Conservation (phyloP, 192 early-diverging fungal species). For the Coemansia sp. region DNA sequence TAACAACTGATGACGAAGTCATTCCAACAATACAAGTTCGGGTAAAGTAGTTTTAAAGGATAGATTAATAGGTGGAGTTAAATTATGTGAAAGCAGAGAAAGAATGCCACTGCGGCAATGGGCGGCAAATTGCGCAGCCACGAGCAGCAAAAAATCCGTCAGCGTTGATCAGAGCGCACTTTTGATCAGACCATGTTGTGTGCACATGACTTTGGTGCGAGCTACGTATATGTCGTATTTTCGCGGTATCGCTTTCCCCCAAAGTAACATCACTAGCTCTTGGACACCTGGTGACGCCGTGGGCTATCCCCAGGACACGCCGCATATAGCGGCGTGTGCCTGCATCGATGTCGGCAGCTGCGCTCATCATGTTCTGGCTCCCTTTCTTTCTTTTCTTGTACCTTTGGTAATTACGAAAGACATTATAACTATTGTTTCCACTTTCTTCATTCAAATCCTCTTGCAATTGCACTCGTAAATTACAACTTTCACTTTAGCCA, state of each 20-base stretch:
- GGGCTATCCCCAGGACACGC: not conserved
- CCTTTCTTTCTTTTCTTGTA: not conserved
- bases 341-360: not conserved
- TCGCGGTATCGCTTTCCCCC: too few species aligned
- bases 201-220: not conserved
- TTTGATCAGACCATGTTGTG: not conserved
- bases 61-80: not conserved
- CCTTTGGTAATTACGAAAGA: not conserved
- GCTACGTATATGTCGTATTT: not conserved
- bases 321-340: not conserved
- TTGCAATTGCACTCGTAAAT: not conserved
- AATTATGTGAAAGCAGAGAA: not conserved
- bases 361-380: not conserved
- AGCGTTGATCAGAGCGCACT: not conserved
- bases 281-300: not conserved
- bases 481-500: not conserved
- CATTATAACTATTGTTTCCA: not conserved
- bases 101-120: not conserved
- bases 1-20: not conserved
- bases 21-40: not conserved
- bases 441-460: not conserved
- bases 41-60: not conserved
- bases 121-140: conserved; percentile 6
- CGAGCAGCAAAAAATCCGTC: not conserved
- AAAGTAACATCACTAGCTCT: not conserved